These are phyloP conservation scores for Barbatosphaeria neglecta DNA, from an alignment of 495 filamentous ascomycete genomes.

Conservation along the genomic window DNA sequence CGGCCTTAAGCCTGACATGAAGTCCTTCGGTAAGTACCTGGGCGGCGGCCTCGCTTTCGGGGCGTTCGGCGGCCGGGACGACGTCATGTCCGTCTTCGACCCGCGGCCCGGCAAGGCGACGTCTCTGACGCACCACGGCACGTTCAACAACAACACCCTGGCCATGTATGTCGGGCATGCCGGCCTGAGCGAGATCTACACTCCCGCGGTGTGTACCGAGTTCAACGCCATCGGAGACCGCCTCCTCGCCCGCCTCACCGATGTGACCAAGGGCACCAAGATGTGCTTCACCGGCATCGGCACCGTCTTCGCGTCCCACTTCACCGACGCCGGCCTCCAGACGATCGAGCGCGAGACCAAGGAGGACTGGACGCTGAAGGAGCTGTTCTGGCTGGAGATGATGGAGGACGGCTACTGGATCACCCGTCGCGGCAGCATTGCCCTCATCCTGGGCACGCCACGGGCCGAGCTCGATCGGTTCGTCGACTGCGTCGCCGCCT, in stretches of 20 bases:
- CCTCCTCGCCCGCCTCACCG: slow-evolving; percentile 12
- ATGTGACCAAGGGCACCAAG: slow-evolving; percentile 15
- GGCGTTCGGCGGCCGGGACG: slow-evolving; percentile 40
- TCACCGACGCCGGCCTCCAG: slow-evolving; percentile 4
- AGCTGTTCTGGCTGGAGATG: slow-evolving; percentile 29
- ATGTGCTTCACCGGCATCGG: slow-evolving; percentile 23
- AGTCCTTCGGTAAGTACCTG: slow-evolving; percentile 46
- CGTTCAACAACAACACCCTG: slow-evolving; percentile 52
- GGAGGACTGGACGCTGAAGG: slow-evolving; percentile 11
- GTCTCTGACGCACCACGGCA: slow-evolving; percentile 38
- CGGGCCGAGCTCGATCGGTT: slow-evolving; percentile 21
- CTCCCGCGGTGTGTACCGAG: slow-evolving; percentile 14
- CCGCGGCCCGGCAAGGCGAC: slow-evolving; percentile 10
- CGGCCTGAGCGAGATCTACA: slow-evolving; percentile 27
- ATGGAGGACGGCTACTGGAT: slow-evolving; percentile 29
- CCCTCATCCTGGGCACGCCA: slow-evolving; percentile 25
- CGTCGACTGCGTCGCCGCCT: slow-evolving; percentile 4
- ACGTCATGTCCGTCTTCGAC: slow-evolving; percentile 41
- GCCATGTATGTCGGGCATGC: slow-evolving; percentile 40
- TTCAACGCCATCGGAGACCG: slow-evolving; percentile 23
- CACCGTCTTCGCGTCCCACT: slow-evolving; percentile 25
- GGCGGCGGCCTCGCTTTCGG: slow-evolving; percentile 48
- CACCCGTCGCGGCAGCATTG: slow-evolving; percentile 19
- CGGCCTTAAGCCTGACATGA: slow-evolving; percentile 38
- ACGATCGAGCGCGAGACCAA: neutral